Evolutionary conservation across 345 rosid genomes (phyloP), one percentile per base, ranked within the genome.

Genomic region (Rhodamnia argentea): DNA sequence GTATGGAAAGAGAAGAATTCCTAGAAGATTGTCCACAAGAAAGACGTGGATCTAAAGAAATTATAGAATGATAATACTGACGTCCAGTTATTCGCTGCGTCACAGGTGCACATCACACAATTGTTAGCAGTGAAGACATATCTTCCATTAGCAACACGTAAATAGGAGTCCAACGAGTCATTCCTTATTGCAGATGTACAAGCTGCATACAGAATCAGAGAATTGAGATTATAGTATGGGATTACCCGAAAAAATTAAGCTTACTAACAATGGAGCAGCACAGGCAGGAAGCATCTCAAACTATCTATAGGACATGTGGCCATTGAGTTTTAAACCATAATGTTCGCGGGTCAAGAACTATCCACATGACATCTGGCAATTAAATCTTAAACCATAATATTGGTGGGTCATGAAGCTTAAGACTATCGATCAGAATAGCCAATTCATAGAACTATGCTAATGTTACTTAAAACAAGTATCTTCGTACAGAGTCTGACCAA

Each of bases 41-140:
- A 64, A 83, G 82, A 54, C 22, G 8, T 82, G 55, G 54, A 62
- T 62, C 75, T 62, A 62, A 62, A 60, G 52, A 75, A 86, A 83
- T 57, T 60, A 44, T 51, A 29, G 20, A 37, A 86, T 22, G 29
- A 47, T 50, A 29, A 52, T 54, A 90, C 96, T 91, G 85, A 95
- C 99, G 83, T 94, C 96, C 91, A 91, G 87, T 93, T 95, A 62
- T 87, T 92, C 10, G 95, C 88, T 23, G 98, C 86, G n/a, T 87
- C 88, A 84, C 99, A 96, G 5, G 85, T 82, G 92, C 99, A 95
- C 89, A 58, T 92, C 86, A 96, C 93, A 85, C 99, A 95, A 22
- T 86, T 82, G 82, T 92, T 90, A 42, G 99, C 98, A 16, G 99
- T 95, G 85, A 93, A 58, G 70, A 47, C 44, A 58, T 92, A 95